Base-by-base conservation (phyloP, 352 stramenopile genomes). In the Globisporangium megalacanthum region DNA sequence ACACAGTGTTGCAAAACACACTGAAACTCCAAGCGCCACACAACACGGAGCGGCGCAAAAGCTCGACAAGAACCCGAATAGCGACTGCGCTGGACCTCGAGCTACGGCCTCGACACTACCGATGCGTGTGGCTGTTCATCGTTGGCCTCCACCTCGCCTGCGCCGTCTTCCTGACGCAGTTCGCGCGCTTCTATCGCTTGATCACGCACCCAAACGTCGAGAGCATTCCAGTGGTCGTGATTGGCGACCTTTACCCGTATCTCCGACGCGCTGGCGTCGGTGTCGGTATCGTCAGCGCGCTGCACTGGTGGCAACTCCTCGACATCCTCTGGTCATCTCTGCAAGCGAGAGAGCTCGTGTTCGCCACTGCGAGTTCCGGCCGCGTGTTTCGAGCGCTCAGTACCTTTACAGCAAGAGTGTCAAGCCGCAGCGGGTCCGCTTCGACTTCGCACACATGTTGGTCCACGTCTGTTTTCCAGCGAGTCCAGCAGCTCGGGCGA, bases 271-370 rank as follows among this genome's bases (percentile, higher is more conserved):
- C 29, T 7, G 36, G 10, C 41, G 17, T n/a, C 7, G 15, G 33
- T 5, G 8, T 41, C 13, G 22, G 19, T 1, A 33, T 55, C 55
- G 6, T 54, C 29, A 17, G 20, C 0, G 55, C 25, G n/a, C 39
- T 50, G 13, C 56, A 56, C 31, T 61, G 36, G 19, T 60, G 33
- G 54, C 54, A 49, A 37, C 14, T 60, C 6, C 8, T 47, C 9
- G 22, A 22, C 37, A 54, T 37, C 14, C 0, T 33, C 1, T 54
- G 20, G 20, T 15, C 20, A 9, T 48, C 54, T 8, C 2, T 53
- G 4, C 45, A 37, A 29, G 46, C 33, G 14, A 46, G 22, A 19
- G n/a, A 36, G 35, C 47, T 60, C 19, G 54, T 19, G 5, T 35
- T 60, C 25, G 19, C 54, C 10, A 25, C 17, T 8, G 45, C 17